These are phyloP conservation scores for Diplodia mutila DNA, from an alignment of 2,329 filamentous ascomycete species.

Conservation along the genomic window DNA sequence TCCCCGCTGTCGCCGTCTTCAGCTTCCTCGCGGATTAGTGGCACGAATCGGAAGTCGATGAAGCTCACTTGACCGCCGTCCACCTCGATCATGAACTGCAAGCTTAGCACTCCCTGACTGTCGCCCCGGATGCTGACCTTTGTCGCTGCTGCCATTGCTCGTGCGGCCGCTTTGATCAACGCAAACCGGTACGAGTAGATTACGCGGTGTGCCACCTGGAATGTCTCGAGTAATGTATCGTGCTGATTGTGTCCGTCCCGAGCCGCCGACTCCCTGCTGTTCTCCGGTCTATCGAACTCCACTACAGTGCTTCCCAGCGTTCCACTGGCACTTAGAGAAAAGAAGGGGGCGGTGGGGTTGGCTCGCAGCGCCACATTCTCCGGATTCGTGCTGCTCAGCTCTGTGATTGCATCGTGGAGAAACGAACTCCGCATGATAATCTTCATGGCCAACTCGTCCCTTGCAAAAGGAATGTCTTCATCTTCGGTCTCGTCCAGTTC, in stretches of 20 bases:
- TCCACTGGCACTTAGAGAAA: constrained; percentile 71
- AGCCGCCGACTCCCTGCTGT: not conserved
- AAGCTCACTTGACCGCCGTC: constrained; percentile 72
- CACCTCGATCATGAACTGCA: constrained; percentile 95
- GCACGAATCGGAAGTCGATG: constrained; percentile 82
- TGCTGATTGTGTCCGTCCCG: constrained; percentile 1
- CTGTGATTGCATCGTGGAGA: constrained; percentile 72
- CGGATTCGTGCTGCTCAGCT: constrained; percentile 71
- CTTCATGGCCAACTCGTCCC: constrained; percentile 80
- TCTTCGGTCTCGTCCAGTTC: constrained; percentile 55
- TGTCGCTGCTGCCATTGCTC: constrained; percentile 90
- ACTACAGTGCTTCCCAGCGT: constrained; percentile 64
- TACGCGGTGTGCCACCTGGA: constrained; percentile 59
- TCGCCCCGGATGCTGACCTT: constrained; percentile 93
- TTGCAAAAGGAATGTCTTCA: constrained; percentile 88
- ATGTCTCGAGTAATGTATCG: constrained; percentile 69
- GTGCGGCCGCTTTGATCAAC: constrained; percentile 79
- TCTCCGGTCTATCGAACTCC: constrained; percentile 57
- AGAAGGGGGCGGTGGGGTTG: constrained; percentile 38
- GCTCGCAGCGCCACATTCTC: constrained; percentile 71
- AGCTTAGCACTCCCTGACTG: constrained; percentile 82
- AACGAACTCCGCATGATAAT: constrained; percentile 86
- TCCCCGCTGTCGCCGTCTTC: constrained; percentile 29
- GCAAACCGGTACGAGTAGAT: constrained; percentile 80
- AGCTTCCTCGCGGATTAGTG: constrained; percentile 57